Evolutionary conservation across 2,329 filamentous ascomycete species (phyloP).

Genomic region (Sporothrix brasiliensis): DNA sequence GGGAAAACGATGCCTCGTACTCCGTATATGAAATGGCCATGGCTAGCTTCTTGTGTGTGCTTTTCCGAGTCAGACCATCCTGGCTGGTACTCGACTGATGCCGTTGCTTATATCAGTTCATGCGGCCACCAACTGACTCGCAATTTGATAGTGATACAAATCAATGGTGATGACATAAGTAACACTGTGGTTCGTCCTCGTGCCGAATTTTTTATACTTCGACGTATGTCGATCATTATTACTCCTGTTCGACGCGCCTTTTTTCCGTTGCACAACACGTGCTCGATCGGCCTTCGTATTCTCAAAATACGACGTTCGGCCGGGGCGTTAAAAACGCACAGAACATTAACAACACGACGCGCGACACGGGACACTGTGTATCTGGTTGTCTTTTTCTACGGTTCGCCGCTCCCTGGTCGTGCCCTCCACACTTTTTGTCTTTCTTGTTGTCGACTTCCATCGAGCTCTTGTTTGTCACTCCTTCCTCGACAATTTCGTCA

Average conservation of each 20-base stretch:
- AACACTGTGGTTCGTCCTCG: background rate
- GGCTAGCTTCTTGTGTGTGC: background rate
- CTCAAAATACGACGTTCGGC: too few species aligned
- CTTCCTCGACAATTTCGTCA: background rate
- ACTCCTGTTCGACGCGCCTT: background rate
- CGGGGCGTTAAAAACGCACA: too few species aligned
- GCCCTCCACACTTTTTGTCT: slow-evolving; percentile 2
- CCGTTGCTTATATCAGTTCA: background rate
- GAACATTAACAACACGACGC: too few species aligned
- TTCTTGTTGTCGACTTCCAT: slow-evolving; percentile 31
- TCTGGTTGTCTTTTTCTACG: slow-evolving; percentile 3
- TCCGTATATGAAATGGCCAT: background rate
- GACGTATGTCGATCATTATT: background rate
- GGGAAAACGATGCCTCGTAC: too few species aligned
- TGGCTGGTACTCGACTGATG: background rate
- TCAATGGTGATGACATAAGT: background rate
- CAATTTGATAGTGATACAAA: background rate
- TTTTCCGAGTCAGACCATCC: background rate
- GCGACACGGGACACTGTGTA: too few species aligned
- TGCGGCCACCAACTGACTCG: background rate
- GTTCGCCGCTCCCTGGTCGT: slow-evolving; percentile 3
- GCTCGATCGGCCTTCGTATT: too few species aligned
- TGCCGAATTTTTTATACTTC: background rate
- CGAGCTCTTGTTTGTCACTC: background rate
- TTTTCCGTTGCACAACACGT: too few species aligned